Evolutionary conservation across 1,284 basidiomycete genomes (phyloP).

Genomic region (Phenoliferia sp.): DNA sequence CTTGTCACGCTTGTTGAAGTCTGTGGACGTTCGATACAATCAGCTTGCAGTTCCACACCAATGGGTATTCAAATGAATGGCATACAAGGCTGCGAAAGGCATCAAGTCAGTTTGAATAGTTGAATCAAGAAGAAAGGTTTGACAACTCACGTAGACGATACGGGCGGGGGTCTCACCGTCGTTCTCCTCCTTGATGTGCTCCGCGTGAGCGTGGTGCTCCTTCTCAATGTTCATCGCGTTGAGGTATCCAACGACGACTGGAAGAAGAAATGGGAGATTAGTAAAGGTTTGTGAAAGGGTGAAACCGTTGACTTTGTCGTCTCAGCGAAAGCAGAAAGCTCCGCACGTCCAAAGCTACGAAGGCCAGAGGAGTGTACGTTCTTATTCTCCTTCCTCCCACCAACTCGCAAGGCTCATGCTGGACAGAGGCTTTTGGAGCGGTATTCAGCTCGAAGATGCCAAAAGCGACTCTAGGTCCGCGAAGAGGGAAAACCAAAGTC

Average conservation of each 20-base stretch:
- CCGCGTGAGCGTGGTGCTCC: conserved; percentile 66
- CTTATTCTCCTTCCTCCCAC: no score
- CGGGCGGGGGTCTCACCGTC: conserved; percentile 65
- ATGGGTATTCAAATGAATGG: neutral
- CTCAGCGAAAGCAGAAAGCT: neutral
- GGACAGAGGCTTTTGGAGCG: no score
- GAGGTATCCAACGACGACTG: conserved; percentile 29
- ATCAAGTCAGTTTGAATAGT: neutral
- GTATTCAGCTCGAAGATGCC: no score
- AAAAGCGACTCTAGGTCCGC: no score
- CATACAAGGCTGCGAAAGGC: neutral
- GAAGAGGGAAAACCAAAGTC: no score
- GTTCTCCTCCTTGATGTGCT: conserved; percentile 68
- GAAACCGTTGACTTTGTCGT: neutral
- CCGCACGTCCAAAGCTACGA: no score
- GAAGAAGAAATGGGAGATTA: neutral
- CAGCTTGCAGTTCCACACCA: neutral
- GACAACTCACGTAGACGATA: conserved; percentile 52
- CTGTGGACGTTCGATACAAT: neutral
- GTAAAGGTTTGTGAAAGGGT: no score
- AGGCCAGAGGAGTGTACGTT: no score
- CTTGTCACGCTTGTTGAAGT: conserved; percentile 67
- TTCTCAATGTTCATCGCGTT: conserved; percentile 28
- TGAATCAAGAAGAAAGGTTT: neutral
- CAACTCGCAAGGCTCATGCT: no score